Conservation (phyloP, 139 green algal species). For the Chlorella sorokiniana region DNA sequence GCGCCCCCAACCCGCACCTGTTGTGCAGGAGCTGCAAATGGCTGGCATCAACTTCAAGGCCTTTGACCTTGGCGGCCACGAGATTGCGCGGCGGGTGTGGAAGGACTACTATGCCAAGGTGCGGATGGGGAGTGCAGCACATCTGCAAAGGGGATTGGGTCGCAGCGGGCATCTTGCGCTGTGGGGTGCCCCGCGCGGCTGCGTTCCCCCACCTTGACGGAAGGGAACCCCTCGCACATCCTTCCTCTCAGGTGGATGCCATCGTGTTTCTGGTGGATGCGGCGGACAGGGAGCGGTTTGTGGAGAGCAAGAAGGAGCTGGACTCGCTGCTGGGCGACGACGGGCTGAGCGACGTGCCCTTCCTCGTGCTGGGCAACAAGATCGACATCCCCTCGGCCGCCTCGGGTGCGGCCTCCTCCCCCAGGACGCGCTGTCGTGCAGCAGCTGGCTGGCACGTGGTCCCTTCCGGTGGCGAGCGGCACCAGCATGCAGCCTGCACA, state of each 20-base stretch:
- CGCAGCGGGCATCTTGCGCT: too few relatives aligned
- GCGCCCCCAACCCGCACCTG: neutral
- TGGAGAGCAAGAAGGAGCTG: slow-evolving; percentile 92
- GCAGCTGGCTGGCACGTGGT: too few relatives aligned
- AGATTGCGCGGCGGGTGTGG: slow-evolving; percentile 98
- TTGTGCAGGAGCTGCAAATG: slow-evolving; percentile 92
- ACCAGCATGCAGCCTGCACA: too few relatives aligned
- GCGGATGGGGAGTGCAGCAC: neutral
- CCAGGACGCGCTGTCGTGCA: too few relatives aligned
- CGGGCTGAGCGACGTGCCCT: slow-evolving; percentile 88
- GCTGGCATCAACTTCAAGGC: slow-evolving; percentile 99
- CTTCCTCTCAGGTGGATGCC: slow-evolving; percentile 83
- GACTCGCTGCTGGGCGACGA: slow-evolving; percentile 94
- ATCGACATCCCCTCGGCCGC: slow-evolving; percentile 90
- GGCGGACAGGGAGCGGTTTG: slow-evolving; percentile 94
- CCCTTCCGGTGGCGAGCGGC: too few relatives aligned
- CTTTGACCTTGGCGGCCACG: slow-evolving; percentile 98
- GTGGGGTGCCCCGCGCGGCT: too few relatives aligned
- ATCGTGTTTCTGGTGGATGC: slow-evolving; percentile 99
- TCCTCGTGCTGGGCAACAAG: slow-evolving; percentile 99
- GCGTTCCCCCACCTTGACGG: too few relatives aligned
- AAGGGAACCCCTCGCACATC: too few relatives aligned
- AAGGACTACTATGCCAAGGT: slow-evolving; percentile 99
- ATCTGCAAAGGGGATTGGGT: too few relatives aligned
- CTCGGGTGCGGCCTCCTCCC: slow-evolving; percentile 11